Conservation (phyloP, 164 flowering plant species). For the Stephania japonica region DNA sequence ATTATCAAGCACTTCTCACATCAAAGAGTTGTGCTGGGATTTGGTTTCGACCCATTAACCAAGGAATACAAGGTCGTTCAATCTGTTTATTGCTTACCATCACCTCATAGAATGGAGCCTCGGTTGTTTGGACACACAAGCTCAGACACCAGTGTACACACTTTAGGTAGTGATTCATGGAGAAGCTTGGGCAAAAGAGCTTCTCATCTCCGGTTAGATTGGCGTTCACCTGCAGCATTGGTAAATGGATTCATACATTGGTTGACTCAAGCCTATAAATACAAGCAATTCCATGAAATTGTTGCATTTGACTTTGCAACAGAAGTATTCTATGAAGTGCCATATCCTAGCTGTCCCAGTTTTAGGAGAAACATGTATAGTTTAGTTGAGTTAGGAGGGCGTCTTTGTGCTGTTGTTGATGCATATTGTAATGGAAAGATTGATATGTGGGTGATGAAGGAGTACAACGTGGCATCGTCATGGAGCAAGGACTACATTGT, state of each 20-base stretch:
- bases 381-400: no score
- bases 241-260: constrained; percentile 34
- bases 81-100: neutral
- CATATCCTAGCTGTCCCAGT: no score
- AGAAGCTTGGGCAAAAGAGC: constrained; percentile 23
- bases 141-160: neutral
- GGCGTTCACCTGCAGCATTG: constrained; percentile 18
- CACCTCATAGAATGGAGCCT: neutral
- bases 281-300: neutral
- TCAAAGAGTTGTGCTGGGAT: constrained; percentile 30
- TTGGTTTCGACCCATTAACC: constrained; percentile 29
- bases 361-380: neutral
- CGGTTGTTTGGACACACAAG: neutral
- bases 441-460: constrained; percentile 37
- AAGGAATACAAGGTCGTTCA: constrained; percentile 32
- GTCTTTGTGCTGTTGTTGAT: no score
- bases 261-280: constrained; percentile 7
- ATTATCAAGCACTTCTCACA: constrained; percentile 6
- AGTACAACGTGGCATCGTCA: constrained; percentile 27
- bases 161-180: constrained; percentile 19
- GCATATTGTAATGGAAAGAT: neutral
- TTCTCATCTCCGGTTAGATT: constrained; percentile 19
- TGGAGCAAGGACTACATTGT: constrained; percentile 15
- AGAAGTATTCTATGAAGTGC: constrained; percentile 21
- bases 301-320: constrained; percentile 27